Base-by-base conservation (phyloP, 257 asterid species). In the Orobanche coerulescens region DNA sequence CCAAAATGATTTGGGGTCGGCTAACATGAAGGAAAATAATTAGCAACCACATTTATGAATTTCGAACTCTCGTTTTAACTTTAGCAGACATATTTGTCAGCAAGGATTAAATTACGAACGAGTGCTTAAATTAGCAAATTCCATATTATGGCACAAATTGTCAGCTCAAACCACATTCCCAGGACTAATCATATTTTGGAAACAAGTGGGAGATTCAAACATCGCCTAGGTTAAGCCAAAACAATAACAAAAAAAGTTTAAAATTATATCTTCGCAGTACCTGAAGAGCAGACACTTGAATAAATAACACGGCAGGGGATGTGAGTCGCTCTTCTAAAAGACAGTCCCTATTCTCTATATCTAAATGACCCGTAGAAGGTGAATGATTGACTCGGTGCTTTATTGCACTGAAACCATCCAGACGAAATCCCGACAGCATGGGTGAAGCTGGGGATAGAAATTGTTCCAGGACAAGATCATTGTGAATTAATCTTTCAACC, bases 271-370 rank as follows among this genome's bases (percentile, higher is more conserved):
- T 58, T 43, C 20, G 37, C 59, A 56, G 42, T 87, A 92, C 98
- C 98, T 92, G 96, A 73, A 88, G 80, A 39, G 89, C 86, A 42
- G 93, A 82, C 42, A 92, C 98, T 84, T 86, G 96, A 79, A 88
- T 76, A 69, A 84, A 75, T 72, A 92, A 62, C 65, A 92, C 83
- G 55, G 98, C 87, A 28, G 97, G 95, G 65, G 82, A 72, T 40
- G 73, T 73, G 72, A 88, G 80, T 80, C 98, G 81, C 66, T 88
- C 97, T 48, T 92, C 98, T 43, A 92, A 64, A 60, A 83, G 70
- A 65, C 65, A 67, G 28, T 74, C 65, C 23, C 64, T 62, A 13
- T 70, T 79, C 75, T 68, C 71, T 44, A 72, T 30, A 64, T 76
- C 79, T 58, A 61, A 64, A 58, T 73, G n/a, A n/a, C n/a, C 81